Conservation (phyloP, 768 basidiomycete genomes). For the Leccinum boreale region DNA sequence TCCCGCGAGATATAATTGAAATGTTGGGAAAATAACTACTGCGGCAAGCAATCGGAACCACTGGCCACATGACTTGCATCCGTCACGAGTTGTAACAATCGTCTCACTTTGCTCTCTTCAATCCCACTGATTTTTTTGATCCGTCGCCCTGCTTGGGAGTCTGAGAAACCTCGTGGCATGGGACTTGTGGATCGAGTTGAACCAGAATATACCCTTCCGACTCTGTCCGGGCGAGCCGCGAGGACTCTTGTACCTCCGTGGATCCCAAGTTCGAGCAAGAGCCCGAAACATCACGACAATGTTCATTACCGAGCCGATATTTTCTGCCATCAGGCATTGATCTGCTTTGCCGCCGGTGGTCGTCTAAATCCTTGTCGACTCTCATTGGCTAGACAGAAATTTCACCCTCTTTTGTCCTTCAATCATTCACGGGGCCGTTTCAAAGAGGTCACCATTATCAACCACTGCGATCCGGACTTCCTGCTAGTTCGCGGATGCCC, state of each 20-base stretch:
- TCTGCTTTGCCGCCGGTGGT: not conserved
- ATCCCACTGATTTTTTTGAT: not conserved
- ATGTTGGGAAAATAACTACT: not conserved
- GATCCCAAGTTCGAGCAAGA: not conserved
- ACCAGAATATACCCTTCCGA: not conserved
- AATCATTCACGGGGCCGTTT: not conserved
- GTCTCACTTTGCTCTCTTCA: too few relatives aligned
- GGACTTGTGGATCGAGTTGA: not conserved
- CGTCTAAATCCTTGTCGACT: not conserved
- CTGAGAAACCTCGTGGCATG: not conserved
- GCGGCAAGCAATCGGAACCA: not conserved
- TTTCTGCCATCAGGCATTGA: not conserved
- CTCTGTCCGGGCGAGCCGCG: not conserved
- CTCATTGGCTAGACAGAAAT: not conserved
- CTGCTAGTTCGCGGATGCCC: not conserved
- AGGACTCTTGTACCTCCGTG: not conserved
- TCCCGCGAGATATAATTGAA: not conserved
- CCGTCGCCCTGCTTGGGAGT: not conserved
- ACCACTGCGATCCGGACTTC: not conserved
- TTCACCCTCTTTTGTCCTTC: not conserved
- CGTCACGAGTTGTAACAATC: not conserved
- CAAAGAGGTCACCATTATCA: not conserved
- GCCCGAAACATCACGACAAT: not conserved
- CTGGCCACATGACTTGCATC: not conserved
- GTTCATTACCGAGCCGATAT: not conserved